A percentile compares a stretch with the other conserved stretches of the same genome.
phyloP scores from a whole-genome alignment of 305 asterid genomes.

The Fraxinus greggii region DNA sequence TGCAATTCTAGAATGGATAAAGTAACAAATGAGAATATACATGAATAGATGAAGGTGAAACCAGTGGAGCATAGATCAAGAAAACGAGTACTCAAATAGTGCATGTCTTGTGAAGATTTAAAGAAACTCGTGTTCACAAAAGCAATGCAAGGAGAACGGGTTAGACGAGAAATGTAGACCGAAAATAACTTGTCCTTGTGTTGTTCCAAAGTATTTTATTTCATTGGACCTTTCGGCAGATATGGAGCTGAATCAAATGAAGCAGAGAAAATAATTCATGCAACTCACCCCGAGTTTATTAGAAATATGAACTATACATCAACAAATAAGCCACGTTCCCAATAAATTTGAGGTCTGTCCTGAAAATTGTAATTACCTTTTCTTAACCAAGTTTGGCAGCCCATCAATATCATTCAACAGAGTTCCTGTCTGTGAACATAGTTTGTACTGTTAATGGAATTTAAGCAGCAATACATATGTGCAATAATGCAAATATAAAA shows the following conservation, averaged over 20 bases:
- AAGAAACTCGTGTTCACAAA: not conserved
- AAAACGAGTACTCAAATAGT: not conserved
- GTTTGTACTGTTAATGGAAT: not conserved
- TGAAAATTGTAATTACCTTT: conserved; percentile 41
- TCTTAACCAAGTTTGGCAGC: conserved; percentile 32
- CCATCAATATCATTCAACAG: conserved; percentile 37
- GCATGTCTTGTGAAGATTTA: not conserved
- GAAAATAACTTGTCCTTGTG: not conserved
- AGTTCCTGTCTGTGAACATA: conserved; percentile 48
- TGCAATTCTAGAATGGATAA: not conserved
- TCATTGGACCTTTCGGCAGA: not conserved
- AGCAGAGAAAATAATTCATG: not conserved
- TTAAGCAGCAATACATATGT: not conserved
- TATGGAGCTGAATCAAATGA: not conserved
- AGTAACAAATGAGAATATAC: not conserved
- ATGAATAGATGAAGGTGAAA: not conserved
- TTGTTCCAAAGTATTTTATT: not conserved
- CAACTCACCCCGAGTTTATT: not conserved
- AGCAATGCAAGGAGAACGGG: not conserved
- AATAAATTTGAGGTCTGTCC: not conserved
- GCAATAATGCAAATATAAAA: not conserved
- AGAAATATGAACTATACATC: not conserved
- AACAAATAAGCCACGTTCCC: not conserved
- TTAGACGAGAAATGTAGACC: not conserved
- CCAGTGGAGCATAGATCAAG: not conserved